A percentile compares a stretch with the other conserved stretches of the same genome.
Evolutionary conservation across 352 stramenopile genomes (phyloP).

Genomic region (Elongisporangium undulatum): DNA sequence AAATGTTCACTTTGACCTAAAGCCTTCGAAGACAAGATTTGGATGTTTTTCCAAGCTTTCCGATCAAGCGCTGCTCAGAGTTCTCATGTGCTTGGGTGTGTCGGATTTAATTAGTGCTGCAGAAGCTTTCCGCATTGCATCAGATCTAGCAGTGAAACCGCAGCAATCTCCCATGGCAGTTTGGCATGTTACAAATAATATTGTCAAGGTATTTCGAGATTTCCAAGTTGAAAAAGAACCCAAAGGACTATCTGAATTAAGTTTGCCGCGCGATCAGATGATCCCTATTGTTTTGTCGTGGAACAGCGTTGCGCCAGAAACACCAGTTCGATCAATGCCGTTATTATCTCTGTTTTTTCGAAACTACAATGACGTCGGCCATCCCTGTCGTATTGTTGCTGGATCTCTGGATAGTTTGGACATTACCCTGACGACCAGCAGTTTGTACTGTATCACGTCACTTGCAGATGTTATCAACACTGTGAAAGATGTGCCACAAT

Average conservation of each 20-base stretch:
- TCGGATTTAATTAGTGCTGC: conserved; percentile 27
- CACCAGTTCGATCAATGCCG: conserved; percentile 18
- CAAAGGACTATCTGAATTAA: not conserved
- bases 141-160: not conserved
- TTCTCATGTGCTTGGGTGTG: conserved; percentile 46
- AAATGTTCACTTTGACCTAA: conserved; percentile 12
- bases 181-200: conserved; percentile 46
- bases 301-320: conserved; percentile 12
- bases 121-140: conserved; percentile 9
- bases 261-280: not conserved
- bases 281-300: conserved; percentile 5
- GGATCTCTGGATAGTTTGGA: conserved; percentile 43
- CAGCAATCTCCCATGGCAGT: conserved; percentile 37
- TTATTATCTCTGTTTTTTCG: conserved; percentile 36
- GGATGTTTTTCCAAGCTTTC: conserved; percentile 35
- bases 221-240: not conserved
- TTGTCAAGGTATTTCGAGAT: conserved; percentile 37
- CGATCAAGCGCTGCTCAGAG: conserved; percentile 31
- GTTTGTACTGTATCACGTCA: conserved; percentile 33
- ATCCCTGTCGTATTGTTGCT: conserved; percentile 23
- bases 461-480: conserved; percentile 2
- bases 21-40: conserved; percentile 13
- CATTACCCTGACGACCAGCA: conserved; percentile 38
- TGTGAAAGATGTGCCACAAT: not conserved
- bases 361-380: conserved; percentile 38